These are phyloP conservation scores for Aphanomyces astaci DNA, from an alignment of 352 stramenopile genomes.

Conservation along the genomic window DNA sequence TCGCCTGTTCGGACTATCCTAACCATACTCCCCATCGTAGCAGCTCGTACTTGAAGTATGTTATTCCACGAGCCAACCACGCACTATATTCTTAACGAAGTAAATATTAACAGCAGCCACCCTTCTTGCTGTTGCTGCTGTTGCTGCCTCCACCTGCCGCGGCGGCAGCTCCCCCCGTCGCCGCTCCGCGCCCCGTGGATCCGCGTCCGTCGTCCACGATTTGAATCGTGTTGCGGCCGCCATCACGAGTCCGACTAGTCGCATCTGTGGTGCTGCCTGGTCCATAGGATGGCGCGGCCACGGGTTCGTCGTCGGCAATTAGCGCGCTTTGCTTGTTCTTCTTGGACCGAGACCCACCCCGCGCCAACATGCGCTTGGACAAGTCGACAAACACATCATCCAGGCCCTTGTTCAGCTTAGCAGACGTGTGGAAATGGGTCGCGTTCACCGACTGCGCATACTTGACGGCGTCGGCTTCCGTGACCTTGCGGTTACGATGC, in stretches of 20 bases:
- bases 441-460: slow-evolving; percentile 85
- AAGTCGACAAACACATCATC: slow-evolving; percentile 89
- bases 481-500: slow-evolving; percentile 82
- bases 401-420: slow-evolving; percentile 87
- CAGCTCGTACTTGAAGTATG: no score
- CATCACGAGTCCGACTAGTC: slow-evolving; percentile 32
- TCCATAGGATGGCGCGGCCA: slow-evolving; percentile 1
- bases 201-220: slow-evolving; percentile 52
- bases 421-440: slow-evolving; percentile 85
- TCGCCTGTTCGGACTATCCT: not conserved
- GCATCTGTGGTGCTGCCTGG: slow-evolving; percentile 12
- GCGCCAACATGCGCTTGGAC: slow-evolving; percentile 72
- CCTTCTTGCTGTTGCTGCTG: slow-evolving; percentile 1
- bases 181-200: not conserved
- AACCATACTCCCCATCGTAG: no score
- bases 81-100: not conserved
- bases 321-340: slow-evolving; percentile 66
- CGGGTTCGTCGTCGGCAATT: slow-evolving; percentile 51
- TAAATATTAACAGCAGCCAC: slow-evolving; percentile 22
- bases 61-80: not conserved
- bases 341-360: slow-evolving; percentile 39
- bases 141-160: not conserved
- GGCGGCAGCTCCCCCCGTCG: not conserved
- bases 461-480: slow-evolving; percentile 67
- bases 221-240: slow-evolving; percentile 47